Evolutionary conservation across 805 yeast genomes (phyloP), one percentile per base, ranked within the genome.

Genomic region (Nakazawaea peltata): DNA sequence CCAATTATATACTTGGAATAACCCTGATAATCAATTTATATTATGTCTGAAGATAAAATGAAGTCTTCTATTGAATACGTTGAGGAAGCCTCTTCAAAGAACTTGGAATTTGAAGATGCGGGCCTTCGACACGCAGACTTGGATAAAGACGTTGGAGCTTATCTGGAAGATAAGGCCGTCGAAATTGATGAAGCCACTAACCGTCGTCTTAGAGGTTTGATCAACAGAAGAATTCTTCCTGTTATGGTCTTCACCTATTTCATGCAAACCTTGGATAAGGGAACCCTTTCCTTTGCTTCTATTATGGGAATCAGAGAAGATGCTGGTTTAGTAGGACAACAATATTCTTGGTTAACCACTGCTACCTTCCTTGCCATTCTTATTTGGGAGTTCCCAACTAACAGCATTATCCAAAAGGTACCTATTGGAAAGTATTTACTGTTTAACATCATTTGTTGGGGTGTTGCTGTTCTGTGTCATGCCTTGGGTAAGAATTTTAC

Each of bases 311-410:
- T 77, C 21, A 48, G 63, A 34, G 48, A 49, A 2, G 79, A 70
- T 40, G 49, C 70, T 40, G 46, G 63, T 14, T 64, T 77, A 69
- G 33, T 42, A 17, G 71, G 73, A 3, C 45, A 50, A 33, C 47
- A 61, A 48, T 62, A 67, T 44, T 51, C 71, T 26, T 67, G 77
- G 74, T 50, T 66, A n/a, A 71, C 77, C 12, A 62, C 75, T 1
- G 41, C 69, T n/a, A 67, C 69, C 40, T 71, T 67, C 43, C 68
- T 66, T 22, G 77, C 75, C 3, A 68, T 56, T 40, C 48, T 63
- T 8, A 50, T 61, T 4, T 73, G 71, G 8, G 69, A 67, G 40
- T 30, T 52, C 17, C 55, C 66, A 11, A 67, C 67, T 28, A 50
- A 62, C 28, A 59, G 53, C 31, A 50, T 66, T 19, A 50, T 67